A percentile compares a stretch with the other conserved stretches of the same genome.
These are phyloP conservation scores for Lunasporangiospora selenospora DNA, from an alignment of 192 early-diverging fungal species.

Conservation along the genomic window DNA sequence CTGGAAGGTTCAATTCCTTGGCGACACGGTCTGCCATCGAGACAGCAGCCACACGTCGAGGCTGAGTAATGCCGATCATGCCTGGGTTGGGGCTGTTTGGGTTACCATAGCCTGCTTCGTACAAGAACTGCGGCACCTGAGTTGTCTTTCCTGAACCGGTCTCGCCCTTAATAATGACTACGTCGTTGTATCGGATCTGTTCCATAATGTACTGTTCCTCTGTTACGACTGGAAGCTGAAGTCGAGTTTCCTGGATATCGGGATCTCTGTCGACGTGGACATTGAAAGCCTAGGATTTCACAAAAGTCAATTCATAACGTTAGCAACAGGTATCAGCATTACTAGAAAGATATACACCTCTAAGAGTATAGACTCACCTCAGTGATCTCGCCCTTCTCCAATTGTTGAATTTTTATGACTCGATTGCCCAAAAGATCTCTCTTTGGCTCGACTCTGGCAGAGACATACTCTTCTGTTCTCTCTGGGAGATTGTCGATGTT, in stretches of 20 bases:
- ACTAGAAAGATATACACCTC: not conserved
- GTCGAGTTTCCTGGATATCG: conserved; percentile 75
- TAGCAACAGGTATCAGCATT: not conserved
- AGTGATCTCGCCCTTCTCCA: conserved; percentile 23
- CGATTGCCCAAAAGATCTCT: conserved; percentile 28
- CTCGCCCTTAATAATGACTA: conserved; percentile 96
- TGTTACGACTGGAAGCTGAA: conserved; percentile 85
- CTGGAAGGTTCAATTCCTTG: conserved; percentile 82
- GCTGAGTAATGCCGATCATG: conserved; percentile 97
- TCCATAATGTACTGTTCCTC: conserved; percentile 99
- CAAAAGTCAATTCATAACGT: conserved; percentile 1
- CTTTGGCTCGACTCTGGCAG: conserved; percentile 35
- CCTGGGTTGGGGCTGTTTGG: conserved; percentile 81
- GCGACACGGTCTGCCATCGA: conserved; percentile 96
- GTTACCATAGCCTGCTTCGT: conserved; percentile 98
- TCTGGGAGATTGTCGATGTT: conserved; percentile 31
- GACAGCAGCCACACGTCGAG: conserved; percentile 96
- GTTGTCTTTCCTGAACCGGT: conserved; percentile 98
- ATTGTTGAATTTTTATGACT: conserved; percentile 19
- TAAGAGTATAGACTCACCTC: conserved; percentile 6
- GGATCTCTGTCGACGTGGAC: conserved; percentile 79
- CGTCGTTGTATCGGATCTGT: conserved; percentile 83
- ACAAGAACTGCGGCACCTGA: conserved; percentile 97
- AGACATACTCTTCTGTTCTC: conserved; percentile 27
- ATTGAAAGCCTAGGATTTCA: conserved; percentile 60